Conservation (phyloP, 768 basidiomycete species). For the Tubosaeta sp. region DNA sequence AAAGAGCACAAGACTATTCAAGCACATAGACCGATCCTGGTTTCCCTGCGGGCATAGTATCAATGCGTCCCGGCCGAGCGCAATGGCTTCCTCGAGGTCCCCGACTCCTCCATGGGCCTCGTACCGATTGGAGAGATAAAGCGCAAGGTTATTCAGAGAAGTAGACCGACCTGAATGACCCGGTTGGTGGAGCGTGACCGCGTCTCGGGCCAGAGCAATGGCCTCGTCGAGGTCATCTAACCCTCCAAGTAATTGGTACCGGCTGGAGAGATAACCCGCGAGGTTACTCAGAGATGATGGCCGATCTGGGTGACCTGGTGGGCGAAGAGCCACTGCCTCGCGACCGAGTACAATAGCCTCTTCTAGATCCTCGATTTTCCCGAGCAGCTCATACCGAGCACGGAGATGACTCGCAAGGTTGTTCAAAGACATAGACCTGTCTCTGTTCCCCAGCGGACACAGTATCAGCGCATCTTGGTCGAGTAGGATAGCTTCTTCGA, state of each 20-base stretch:
- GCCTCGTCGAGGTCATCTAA: not conserved
- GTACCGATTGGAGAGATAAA: constrained; percentile 6
- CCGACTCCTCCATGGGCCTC: not conserved
- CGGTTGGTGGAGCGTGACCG: not conserved
- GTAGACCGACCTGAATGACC: not conserved
- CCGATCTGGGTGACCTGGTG: not conserved
- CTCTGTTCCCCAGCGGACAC: not conserved
- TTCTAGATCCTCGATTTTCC: not conserved
- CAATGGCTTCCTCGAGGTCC: constrained; percentile 12
- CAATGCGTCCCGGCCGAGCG: not conserved
- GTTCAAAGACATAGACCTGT: not conserved
- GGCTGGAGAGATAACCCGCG: not conserved
- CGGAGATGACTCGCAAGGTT: too few species aligned
- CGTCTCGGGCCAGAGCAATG: not conserved
- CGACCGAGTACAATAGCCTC: not conserved
- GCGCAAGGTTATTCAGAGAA: not conserved
- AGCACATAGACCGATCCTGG: not conserved
- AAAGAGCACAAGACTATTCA: not conserved
- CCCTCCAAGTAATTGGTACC: not conserved
- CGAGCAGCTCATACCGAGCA: not conserved
- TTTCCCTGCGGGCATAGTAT: not conserved
- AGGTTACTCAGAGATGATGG: not conserved
- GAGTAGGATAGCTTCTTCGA: not conserved
- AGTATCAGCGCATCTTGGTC: not conserved
- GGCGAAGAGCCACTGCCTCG: not conserved